Evolutionary conservation across 2,329 filamentous ascomycete species (phyloP), one percentile per base, ranked within the genome.

Genomic region (Xylariaceae sp.): DNA sequence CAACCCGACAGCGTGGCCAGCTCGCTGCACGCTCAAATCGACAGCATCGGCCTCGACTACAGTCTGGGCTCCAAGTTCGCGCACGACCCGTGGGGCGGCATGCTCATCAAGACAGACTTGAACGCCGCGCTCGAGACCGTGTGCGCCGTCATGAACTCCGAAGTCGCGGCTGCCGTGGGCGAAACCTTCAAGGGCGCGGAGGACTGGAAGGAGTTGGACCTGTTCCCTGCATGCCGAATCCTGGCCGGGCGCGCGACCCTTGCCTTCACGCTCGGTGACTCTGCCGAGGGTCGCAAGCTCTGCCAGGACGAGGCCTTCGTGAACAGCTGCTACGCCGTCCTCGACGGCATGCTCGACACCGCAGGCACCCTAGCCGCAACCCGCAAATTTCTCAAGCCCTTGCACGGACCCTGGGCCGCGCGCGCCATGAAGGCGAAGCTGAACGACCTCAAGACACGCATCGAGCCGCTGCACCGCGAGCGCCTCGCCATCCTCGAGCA

Each of bases 1-100:
- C 69, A 71, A 38, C 66, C 65, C 1, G 68, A 72, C 1, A 48
- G 51, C 4, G 51, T 62, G 0, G 56, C 71, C 13, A 61, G 59
- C 29, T 49, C 61, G 2, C 36, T 29, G 3, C 49, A 64, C 9
- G 66, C 68, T 1, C 65, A 69, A 34, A 55, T 56, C 2, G 65
- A 72, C 17, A 44, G 65, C 3, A 61, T 69, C 4, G 64, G 68
- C 39, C 51, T 61, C 0, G 46, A 53, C 12, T 65, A 66, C 45
- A 63, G 60, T 2, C 51, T 69, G 1, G 69, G 70, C 35, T 33
- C 44, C 3, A 54, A 53, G 37, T 54, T 49, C 16, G 37, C 34
- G 11, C 22, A 39, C n/a, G 53, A 54, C 33, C 51, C 51, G 2
- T 54, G 53, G 53, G 34, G 34, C 13, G 62, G 59, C 0, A 28